A percentile compares a stretch with the other conserved stretches of the same genome.
phyloP scores from a whole-genome alignment of 2,329 filamentous ascomycete genomes.

The Colletotrichum sidae region DNA sequence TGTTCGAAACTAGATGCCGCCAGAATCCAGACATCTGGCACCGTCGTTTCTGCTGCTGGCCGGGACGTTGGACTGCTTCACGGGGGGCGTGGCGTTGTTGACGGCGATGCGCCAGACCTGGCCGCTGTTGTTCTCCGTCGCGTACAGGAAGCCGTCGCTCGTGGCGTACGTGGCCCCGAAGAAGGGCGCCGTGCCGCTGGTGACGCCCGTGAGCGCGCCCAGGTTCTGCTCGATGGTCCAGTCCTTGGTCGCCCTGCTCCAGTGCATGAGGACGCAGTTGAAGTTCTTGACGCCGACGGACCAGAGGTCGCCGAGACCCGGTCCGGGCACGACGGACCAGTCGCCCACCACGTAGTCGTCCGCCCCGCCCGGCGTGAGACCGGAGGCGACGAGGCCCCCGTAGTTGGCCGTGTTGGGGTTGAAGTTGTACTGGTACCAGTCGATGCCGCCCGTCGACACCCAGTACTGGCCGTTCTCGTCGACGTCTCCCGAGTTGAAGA shows the following conservation, averaged over 20 bases:
- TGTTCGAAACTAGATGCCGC: background rate
- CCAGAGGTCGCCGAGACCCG: conserved; percentile 36
- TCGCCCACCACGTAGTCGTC: conserved; percentile 32
- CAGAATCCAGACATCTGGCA: conserved; percentile 32
- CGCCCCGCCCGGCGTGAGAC: conserved; percentile 4
- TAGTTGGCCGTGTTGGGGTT: conserved; percentile 38
- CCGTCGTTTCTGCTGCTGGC: conserved; percentile 27
- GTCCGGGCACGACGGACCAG: conserved; percentile 40
- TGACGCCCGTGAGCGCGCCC: conserved; percentile 28
- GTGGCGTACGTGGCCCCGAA: conserved; percentile 39
- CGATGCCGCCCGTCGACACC: conserved; percentile 30
- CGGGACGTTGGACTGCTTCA: conserved; percentile 3
- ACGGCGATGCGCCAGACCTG: conserved; percentile 41
- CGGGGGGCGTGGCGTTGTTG: background rate
- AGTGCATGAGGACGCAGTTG: conserved; percentile 34
- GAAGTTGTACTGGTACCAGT: conserved; percentile 39
- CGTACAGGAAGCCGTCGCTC: conserved; percentile 37
- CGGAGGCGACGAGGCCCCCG: conserved; percentile 19
- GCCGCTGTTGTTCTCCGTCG: conserved; percentile 39
- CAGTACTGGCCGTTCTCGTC: conserved; percentile 40
- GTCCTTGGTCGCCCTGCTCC: conserved; percentile 25
- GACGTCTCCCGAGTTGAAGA: conserved; percentile 40
- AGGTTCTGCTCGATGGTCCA: conserved; percentile 30
- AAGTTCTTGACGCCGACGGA: conserved; percentile 31
- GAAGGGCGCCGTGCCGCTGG: conserved; percentile 14